Evolutionary conservation across 2,329 filamentous ascomycete genomes (phyloP), one percentile per base, ranked within the genome.

Genomic region (Cercospora berteroae): DNA sequence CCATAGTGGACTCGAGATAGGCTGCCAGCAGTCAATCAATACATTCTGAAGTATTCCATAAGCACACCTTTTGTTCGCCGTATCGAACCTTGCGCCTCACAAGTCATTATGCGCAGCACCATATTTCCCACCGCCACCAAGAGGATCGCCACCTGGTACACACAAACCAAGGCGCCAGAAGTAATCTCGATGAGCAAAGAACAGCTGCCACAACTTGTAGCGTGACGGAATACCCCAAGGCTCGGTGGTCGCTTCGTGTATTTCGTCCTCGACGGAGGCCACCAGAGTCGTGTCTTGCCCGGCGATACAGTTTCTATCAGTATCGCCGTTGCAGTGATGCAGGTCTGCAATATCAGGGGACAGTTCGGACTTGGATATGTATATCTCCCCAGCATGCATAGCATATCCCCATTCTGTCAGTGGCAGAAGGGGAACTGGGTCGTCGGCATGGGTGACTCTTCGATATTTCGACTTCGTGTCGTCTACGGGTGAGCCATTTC

Each of bases 181-280:
- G 79, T 99, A 99, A 81, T 99, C 95, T 44, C 95, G 84, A 80
- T 99, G 95, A 1, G 94, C 91, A 79, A 96, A 96, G 76, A 98
- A 90, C 7, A 97, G 82, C 80, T 97, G 88, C 93, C 94, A 97
- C n/a, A 96, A 85, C 78, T 90, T 91, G 74, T 86, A 94, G 78
- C 79, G 86, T 79, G 79, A 79, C n/a, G 80, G 83, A 16, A 85
- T 79, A 8, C 73, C 72, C 75, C 75, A 77, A 10, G 75, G 69
- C 59, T 76, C 74, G 6, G 69, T 71, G 9, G 64, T 65, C 2
- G 78, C 73, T 39, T 80, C 78, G 74, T 73, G 68, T n/a, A 78
- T 73, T 44, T 75, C 75, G 50, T 70, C 67, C 13, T 71, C 65
- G 20, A 75, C 71, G 1, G 73, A 72, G 8, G 64, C 64, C 9